A percentile compares a stretch with the other conserved stretches of the same genome.
phyloP scores from a whole-genome alignment of 371 early-diverging fungal species.

The Haplosporangium sp. region DNA sequence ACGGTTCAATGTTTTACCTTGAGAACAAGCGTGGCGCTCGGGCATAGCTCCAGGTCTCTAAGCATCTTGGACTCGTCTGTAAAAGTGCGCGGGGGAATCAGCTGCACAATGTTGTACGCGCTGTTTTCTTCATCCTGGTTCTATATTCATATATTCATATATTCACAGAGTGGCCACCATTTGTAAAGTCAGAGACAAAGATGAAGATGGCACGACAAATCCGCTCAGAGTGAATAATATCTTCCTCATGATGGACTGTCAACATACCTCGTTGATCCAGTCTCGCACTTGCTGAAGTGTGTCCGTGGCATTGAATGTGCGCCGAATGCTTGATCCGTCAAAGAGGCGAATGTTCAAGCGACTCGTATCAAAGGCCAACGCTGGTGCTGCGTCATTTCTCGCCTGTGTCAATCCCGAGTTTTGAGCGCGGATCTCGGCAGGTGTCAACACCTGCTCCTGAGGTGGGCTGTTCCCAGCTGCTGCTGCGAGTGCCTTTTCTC shows the following conservation, averaged over 20 bases:
- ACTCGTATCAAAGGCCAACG: slow-evolving; percentile 43
- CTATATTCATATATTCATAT: slow-evolving; percentile 19
- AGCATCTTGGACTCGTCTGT: slow-evolving; percentile 59
- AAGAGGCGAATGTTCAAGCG: slow-evolving; percentile 50
- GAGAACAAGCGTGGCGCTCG: slow-evolving; percentile 69
- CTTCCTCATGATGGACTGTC: neutral
- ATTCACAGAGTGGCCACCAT: neutral
- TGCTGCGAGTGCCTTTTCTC: slow-evolving; percentile 21
- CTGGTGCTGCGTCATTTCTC: slow-evolving; percentile 42
- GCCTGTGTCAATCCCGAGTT: slow-evolving; percentile 36
- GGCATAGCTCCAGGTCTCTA: slow-evolving; percentile 60
- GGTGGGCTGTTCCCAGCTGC: neutral
- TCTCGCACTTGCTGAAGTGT: slow-evolving; percentile 39
- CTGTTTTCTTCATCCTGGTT: slow-evolving; percentile 26
- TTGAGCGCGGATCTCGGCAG: slow-evolving; percentile 25
- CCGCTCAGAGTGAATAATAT: neutral
- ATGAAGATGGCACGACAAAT: neutral
- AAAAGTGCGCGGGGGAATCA: slow-evolving; percentile 45
- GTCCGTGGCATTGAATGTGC: slow-evolving; percentile 52
- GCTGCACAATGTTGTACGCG: slow-evolving; percentile 50
- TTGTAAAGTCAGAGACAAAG: neutral
- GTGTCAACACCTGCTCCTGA: slow-evolving; percentile 17
- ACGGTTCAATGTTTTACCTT: slow-evolving; percentile 35
- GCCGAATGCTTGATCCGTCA: slow-evolving; percentile 52
- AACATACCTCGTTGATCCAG: slow-evolving; percentile 47